Evolutionary conservation across 139 green algal species (phyloP).

Genomic region (Auxenochlorella pyrenoidosa): DNA sequence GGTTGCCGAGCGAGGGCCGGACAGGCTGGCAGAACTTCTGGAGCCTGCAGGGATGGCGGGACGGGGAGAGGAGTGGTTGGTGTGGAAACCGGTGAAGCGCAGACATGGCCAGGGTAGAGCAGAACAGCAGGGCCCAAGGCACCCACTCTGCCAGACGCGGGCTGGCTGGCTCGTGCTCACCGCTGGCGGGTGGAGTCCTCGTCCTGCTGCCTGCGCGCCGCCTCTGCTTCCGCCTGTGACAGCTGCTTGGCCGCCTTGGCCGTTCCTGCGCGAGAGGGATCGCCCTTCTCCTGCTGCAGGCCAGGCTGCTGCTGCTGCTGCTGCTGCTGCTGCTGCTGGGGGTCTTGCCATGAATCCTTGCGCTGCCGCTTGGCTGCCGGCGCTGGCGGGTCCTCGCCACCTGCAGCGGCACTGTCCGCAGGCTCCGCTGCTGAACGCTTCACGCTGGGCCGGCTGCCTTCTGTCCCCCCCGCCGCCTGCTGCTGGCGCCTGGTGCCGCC

Average conservation of each 20-base stretch:
- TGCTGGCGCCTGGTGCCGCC: background rate
- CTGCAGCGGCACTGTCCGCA: background rate
- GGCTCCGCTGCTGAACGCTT: background rate
- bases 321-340: constrained; percentile 8
- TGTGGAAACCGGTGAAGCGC: too few relatives aligned
- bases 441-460: background rate
- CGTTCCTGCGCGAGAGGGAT: background rate
- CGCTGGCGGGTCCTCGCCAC: background rate
- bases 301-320: background rate
- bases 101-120: too few relatives aligned
- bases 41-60: too few relatives aligned
- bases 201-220: background rate
- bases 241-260: background rate
- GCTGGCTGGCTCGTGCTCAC: too few relatives aligned
- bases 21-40: too few relatives aligned
- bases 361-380: background rate
- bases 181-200: background rate
- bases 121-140: too few relatives aligned
- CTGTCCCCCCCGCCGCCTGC: background rate
- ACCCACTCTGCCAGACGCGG: too few relatives aligned
- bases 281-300: background rate
- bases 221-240: background rate
- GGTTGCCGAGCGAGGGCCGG: too few relatives aligned
- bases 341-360: background rate
- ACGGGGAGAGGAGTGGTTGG: too few relatives aligned